These are phyloP conservation scores for Pochonia chlamydosporia DNA, from an alignment of 2,329 filamentous ascomycete species.

Conservation along the genomic window DNA sequence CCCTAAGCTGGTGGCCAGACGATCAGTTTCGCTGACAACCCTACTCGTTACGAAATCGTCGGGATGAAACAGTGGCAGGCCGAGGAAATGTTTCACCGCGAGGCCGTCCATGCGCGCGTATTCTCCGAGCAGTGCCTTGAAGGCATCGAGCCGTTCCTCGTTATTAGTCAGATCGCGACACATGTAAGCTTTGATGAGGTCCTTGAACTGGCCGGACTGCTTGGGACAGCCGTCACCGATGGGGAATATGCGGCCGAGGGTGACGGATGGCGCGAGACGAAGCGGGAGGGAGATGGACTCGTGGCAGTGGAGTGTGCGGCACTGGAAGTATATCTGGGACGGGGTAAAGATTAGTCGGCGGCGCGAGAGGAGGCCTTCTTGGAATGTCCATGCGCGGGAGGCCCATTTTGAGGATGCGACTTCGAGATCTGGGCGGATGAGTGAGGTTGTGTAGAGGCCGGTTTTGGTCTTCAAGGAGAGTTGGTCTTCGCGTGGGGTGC, in stretches of 20 bases:
- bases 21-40: slow-evolving; percentile 26
- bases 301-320: slow-evolving; percentile 29
- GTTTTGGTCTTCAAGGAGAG: slow-evolving; percentile 26
- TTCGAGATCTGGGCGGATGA: slow-evolving; percentile 28
- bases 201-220: slow-evolving; percentile 19
- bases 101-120: slow-evolving; percentile 21
- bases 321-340: slow-evolving; percentile 33
- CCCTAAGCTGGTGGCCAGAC: slow-evolving; percentile 27
- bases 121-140: slow-evolving; percentile 23
- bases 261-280: slow-evolving; percentile 22
- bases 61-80: slow-evolving; percentile 28
- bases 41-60: slow-evolving; percentile 22
- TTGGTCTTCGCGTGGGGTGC: slow-evolving; percentile 26
- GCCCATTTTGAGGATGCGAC: slow-evolving; percentile 29
- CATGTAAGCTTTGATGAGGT: slow-evolving; percentile 25
- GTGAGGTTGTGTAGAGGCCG: slow-evolving; percentile 29
- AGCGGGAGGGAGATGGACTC: slow-evolving; percentile 29
- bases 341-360: slow-evolving; percentile 30
- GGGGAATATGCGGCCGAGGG: slow-evolving; percentile 28
- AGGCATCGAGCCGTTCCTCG: slow-evolving; percentile 28
- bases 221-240: slow-evolving; percentile 11
- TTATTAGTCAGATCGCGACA: slow-evolving; percentile 19
- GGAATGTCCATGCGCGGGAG: slow-evolving; percentile 29
- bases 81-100: slow-evolving; percentile 24
- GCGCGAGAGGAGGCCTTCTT: slow-evolving; percentile 29